Evolutionary conservation across 129 eudicot genomes (phyloP).

Genomic region (Pulicaria dysenterica): DNA sequence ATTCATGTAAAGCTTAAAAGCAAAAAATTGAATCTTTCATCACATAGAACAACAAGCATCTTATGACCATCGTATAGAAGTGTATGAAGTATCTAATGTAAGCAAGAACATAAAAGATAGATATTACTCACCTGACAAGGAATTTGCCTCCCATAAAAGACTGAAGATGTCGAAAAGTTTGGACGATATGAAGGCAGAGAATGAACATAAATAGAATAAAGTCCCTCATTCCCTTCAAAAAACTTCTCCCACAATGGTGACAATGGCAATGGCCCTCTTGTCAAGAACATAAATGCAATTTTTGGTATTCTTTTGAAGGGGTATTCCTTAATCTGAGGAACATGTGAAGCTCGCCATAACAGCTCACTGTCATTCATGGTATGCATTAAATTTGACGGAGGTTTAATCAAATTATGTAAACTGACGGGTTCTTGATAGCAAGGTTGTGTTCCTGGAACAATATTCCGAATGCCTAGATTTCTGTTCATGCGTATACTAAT

Average conservation of each 20-base stretch:
- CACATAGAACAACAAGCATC: slow-evolving; percentile 9
- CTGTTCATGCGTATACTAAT: slow-evolving; percentile 55
- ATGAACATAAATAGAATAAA: slow-evolving; percentile 75
- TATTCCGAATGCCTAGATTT: slow-evolving; percentile 37
- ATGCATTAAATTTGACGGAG: slow-evolving; percentile 57
- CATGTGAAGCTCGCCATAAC: slow-evolving; percentile 82
- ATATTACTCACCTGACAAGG: slow-evolving; percentile 69
- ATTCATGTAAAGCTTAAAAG: neutral
- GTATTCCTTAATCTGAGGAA: slow-evolving; percentile 59
- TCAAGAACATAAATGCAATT: slow-evolving; percentile 90
- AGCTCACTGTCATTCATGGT: slow-evolving; percentile 76
- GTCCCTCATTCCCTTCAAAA: slow-evolving; percentile 65
- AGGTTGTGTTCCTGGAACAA: slow-evolving; percentile 42
- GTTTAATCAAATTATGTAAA: slow-evolving; percentile 55
- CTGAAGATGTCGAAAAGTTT: slow-evolving; percentile 52
- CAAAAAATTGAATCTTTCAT: neutral
- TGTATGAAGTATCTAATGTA: neutral
- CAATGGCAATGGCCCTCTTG: slow-evolving; percentile 84
- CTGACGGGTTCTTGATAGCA: slow-evolving; percentile 53
- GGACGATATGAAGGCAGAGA: slow-evolving; percentile 61
- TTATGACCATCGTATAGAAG: neutral
- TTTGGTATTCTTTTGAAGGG: slow-evolving; percentile 70
- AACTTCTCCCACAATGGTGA: slow-evolving; percentile 88
- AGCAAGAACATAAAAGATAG: slow-evolving; percentile 17
- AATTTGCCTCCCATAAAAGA: slow-evolving; percentile 66